Conservation (phyloP, 805 yeast species). For the Candida alai region DNA sequence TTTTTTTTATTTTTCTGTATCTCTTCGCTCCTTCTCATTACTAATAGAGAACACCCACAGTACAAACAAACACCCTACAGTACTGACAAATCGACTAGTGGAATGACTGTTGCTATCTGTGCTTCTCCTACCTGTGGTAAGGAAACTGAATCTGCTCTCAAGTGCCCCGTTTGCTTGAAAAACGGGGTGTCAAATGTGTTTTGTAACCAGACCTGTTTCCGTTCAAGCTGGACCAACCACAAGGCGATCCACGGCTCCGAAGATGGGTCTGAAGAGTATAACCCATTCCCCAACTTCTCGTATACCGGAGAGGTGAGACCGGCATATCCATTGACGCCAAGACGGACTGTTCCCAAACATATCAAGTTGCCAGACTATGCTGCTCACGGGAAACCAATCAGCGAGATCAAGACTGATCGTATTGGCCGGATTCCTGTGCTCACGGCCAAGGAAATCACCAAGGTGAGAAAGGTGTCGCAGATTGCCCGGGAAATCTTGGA, state of each 20-base stretch:
- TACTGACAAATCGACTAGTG: too few species aligned
- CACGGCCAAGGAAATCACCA: conserved; percentile 64
- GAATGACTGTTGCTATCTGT: conserved; percentile 52
- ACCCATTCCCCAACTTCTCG: conserved; percentile 80
- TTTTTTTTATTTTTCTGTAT: too few species aligned
- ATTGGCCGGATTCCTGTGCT: conserved; percentile 61
- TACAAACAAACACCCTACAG: too few species aligned
- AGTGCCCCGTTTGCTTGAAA: conserved; percentile 91
- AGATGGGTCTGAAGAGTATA: conserved; percentile 54
- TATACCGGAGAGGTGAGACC: conserved; percentile 79
- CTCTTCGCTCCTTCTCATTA: too few species aligned
- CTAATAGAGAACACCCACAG: too few species aligned
- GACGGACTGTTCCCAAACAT: conserved; percentile 65
- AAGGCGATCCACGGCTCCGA: conserved; percentile 65
- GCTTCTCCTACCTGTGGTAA: conserved; percentile 85
- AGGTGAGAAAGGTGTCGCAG: conserved; percentile 69
- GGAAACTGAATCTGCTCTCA: conserved; percentile 65
- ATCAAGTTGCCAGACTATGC: conserved; percentile 85
- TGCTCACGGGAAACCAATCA: conserved; percentile 66
- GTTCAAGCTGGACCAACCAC: conserved; percentile 66
- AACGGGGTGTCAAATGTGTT: conserved; percentile 58
- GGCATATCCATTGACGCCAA: conserved; percentile 73
- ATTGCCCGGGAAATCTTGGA: conserved; percentile 88
- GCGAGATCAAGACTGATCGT: conserved; percentile 73
- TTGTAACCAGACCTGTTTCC: conserved; percentile 83